Evolutionary conservation across 345 rosid genomes (phyloP).

Genomic region (Ricinus communis): DNA sequence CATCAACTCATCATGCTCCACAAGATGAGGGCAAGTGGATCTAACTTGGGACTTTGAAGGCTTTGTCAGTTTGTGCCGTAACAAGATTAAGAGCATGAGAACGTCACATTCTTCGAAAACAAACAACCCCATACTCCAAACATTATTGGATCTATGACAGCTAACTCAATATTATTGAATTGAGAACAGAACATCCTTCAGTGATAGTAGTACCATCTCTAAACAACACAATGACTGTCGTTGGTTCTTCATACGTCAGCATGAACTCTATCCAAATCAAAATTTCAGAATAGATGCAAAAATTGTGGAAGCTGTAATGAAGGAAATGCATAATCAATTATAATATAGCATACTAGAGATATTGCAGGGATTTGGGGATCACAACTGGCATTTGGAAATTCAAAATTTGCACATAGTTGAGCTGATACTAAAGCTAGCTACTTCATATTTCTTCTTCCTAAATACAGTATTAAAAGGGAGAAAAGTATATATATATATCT

Average conservation of each 20-base stretch:
- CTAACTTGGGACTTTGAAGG: neutral
- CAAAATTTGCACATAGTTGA: constrained; percentile 7
- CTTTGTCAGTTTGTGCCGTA: too few species aligned
- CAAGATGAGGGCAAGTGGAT: neutral
- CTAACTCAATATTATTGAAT: too few species aligned
- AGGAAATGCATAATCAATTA: neutral
- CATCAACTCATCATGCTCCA: constrained; percentile 1
- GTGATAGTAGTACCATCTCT: too few species aligned
- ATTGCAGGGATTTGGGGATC: neutral
- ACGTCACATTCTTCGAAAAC: neutral
- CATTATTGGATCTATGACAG: too few species aligned
- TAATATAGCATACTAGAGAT: neutral
- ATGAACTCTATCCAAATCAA: too few species aligned
- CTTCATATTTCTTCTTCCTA: constrained; percentile 9
- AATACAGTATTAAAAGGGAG: neutral
- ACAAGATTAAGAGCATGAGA: neutral
- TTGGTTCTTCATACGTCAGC: neutral
- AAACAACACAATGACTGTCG: too few species aligned
- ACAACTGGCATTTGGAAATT: neutral
- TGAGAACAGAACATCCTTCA: too few species aligned
- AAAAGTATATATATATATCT: neutral
- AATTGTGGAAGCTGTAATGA: neutral
- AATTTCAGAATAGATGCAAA: neutral
- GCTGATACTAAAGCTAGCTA: neutral
- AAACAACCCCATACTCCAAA: neutral